A percentile compares a stretch with the other conserved stretches of the same genome.
Conservation (phyloP, 179 eudicot species). For the Silene coronaria region DNA sequence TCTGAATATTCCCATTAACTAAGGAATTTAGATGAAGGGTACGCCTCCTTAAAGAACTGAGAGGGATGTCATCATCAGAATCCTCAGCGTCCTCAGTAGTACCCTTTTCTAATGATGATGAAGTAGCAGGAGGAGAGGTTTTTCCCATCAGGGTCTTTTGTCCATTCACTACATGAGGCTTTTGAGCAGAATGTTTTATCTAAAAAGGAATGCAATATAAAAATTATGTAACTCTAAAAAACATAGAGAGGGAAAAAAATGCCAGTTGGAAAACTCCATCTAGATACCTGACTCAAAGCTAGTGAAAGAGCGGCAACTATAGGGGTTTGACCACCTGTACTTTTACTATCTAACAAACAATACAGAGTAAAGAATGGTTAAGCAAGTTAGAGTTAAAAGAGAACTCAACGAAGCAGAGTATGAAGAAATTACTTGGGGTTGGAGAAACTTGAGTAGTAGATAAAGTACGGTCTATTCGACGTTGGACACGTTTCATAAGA, state of each 20-base stretch:
- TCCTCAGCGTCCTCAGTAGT: slow-evolving; percentile 14
- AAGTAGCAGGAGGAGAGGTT: background rate
- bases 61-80: slow-evolving; percentile 24
- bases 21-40: slow-evolving; percentile 6
- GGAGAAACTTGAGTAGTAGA: slow-evolving; percentile 6
- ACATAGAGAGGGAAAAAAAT: background rate
- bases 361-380: background rate
- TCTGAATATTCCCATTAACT: slow-evolving; percentile 6
- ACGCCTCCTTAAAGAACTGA: slow-evolving; percentile 14
- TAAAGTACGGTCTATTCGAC: slow-evolving; percentile 12
- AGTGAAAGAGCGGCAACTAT: slow-evolving; percentile 6
- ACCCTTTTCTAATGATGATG: slow-evolving; percentile 1
- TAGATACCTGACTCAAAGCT: slow-evolving; percentile 17
- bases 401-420: background rate
- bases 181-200: slow-evolving; percentile 9
- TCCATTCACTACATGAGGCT: background rate
- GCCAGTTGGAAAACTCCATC: background rate
- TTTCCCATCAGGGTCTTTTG: slow-evolving; percentile 8
- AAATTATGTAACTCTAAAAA: background rate
- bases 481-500: slow-evolving; percentile 18
- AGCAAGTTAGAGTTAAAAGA: background rate
- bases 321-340: slow-evolving; percentile 8
- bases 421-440: slow-evolving; percentile 15
- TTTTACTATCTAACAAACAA: slow-evolving; percentile 11
- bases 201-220: slow-evolving; percentile 3